Evolutionary conservation across 2,329 filamentous ascomycete species (phyloP).

Genomic region (Beauveria varroae): DNA sequence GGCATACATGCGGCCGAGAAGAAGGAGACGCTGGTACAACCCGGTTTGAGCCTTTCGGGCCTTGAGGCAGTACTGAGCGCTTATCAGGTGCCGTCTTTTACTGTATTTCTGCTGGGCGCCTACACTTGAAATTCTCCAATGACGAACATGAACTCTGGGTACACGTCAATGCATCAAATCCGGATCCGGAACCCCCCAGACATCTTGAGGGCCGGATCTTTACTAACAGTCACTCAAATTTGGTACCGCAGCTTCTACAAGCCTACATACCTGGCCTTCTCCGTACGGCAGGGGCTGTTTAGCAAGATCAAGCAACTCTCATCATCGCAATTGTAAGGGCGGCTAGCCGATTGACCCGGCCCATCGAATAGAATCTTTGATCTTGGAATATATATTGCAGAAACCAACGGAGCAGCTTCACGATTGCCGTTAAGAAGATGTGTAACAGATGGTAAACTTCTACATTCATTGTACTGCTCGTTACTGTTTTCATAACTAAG

Average conservation of each 20-base stretch:
- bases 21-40: background rate
- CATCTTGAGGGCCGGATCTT: background rate
- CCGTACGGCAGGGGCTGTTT: background rate
- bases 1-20: background rate
- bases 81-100: too few relatives aligned
- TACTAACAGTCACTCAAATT: background rate
- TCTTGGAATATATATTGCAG: background rate
- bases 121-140: too few relatives aligned
- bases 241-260: background rate
- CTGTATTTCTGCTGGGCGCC: too few relatives aligned
- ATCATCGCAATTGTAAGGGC: too few relatives aligned
- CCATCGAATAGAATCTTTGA: background rate
- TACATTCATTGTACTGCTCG: slow-evolving; percentile 6
- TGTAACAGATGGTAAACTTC: background rate
- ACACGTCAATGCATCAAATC: too few relatives aligned
- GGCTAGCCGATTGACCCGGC: too few relatives aligned
- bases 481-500: slow-evolving; percentile 1
- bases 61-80: too few relatives aligned
- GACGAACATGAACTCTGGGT: too few relatives aligned
- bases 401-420: background rate
- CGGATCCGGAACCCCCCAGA: background rate
- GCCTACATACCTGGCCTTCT: background rate
- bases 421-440: background rate
- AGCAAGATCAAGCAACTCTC: background rate
- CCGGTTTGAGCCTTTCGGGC: background rate